Base-by-base conservation (phyloP, 257 asterid species). In the Nyctanthes arbortristis region DNA sequence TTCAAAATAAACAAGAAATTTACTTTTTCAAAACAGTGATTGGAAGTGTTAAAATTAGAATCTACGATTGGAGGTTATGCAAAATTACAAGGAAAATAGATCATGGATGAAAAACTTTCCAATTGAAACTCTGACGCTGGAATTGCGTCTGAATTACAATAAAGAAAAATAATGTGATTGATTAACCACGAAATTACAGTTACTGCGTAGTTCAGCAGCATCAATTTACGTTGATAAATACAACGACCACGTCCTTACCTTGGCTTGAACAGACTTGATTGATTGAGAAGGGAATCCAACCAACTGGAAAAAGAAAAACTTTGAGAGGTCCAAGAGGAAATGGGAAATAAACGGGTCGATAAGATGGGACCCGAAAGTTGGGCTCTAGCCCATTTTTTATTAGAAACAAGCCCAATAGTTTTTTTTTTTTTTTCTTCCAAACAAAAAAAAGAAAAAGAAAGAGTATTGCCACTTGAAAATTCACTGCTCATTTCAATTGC, bases 281-380 rank as follows among this genome's bases (percentile, higher is more conserved):
- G 61, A 65, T 74, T 36, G n/a, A 12, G 69, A 56, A 34, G 29
- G 37, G 55, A 43, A 40, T 54, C 22, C 71, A 36, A 49, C 33
- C 75, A 55, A 70, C 58, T 28, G 18, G 65, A 66, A 45, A 59
- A 28, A 35, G 75, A 43, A 43, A n/a, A n/a, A n/a, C n/a, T 9
- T 28, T 12, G 39, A 12, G 62, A 32, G 20, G 49, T 39, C 1
- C 39, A 32, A 20, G 7, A 73, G 34, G 37, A 34, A 49, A 29
- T 34, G 78, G 66, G 47, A 57, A 5, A 58, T 57, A 60, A 74
- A 78, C 61, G 67, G 47, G 83, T 45, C 73, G 79, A 65, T 39
- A 30, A 58, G 39, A 63, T 68, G 14, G 35, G 67, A 57, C 72
- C 85, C 78, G 67, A 70, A n/a, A 32, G 39, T 62, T 71, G 75